These are phyloP conservation scores for Pilatotrama ljubarskyi DNA, from an alignment of 768 basidiomycete species.

Conservation along the genomic window DNA sequence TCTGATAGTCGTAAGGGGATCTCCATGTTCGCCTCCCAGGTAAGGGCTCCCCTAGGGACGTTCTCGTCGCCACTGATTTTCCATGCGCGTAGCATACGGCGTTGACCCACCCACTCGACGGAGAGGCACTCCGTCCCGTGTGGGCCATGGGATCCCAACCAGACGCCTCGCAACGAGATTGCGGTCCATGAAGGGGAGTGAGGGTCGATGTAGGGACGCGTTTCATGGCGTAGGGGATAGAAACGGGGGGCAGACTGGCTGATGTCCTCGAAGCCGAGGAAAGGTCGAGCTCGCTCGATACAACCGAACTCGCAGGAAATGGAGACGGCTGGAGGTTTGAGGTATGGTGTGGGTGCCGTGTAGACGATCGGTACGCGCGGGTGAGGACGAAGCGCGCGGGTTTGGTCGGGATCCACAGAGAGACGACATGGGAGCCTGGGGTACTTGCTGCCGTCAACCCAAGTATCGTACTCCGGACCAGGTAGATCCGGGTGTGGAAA, in stretches of 20 bases:
- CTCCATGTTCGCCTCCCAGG: constrained; percentile 9
- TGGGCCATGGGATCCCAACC: constrained; percentile 21
- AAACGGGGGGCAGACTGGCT: constrained; percentile 13
- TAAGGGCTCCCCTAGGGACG: constrained; percentile 22
- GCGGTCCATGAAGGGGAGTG: constrained; percentile 4
- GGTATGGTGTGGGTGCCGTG: not conserved
- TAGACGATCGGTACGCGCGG: constrained; percentile 15
- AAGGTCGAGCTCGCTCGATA: constrained; percentile 4
- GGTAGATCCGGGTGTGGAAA: constrained; percentile 21
- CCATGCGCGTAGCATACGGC: constrained; percentile 6
- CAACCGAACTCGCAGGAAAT: constrained; percentile 11
- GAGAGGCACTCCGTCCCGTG: constrained; percentile 23
- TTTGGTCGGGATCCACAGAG: constrained; percentile 1
- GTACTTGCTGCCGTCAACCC: constrained; percentile 11
- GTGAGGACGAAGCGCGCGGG: not conserved
- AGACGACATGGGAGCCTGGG: not conserved
- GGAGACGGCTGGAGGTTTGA: constrained; percentile 4
- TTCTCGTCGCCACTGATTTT: constrained; percentile 26
- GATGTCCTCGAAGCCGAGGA: constrained; percentile 16
- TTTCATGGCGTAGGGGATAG: constrained; percentile 16
- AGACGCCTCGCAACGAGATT: constrained; percentile 10
- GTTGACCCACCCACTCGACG: constrained; percentile 5
- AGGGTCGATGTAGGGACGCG: not conserved
- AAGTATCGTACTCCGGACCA: not conserved
- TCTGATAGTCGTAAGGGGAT: not conserved